Conservation (phyloP, 345 rosid species). For the Rhizophora apiculata region DNA sequence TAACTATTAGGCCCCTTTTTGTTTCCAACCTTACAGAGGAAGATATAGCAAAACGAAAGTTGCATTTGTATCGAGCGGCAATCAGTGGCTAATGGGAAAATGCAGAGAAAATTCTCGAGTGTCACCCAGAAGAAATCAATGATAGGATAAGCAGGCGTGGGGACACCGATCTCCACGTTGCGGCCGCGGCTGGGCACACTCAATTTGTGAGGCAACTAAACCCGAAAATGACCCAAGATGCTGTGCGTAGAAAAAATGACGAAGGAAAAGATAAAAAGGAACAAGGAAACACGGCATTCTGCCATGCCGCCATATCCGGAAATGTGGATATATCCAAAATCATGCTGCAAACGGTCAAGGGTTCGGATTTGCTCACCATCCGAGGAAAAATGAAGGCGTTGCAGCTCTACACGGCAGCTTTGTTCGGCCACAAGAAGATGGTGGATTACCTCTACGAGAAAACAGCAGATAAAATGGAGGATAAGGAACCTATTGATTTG, state of each 20-base stretch:
- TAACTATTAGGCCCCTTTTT: too few species aligned
- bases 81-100: constrained; percentile 11
- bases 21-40: not conserved
- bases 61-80: constrained; percentile 14
- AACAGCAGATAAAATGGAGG: not conserved
- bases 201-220: constrained; percentile 19
- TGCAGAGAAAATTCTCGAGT: not conserved
- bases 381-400: constrained; percentile 10
- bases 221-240: constrained; percentile 11
- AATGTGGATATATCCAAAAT: constrained; percentile 9
- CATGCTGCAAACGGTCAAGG: constrained; percentile 6
- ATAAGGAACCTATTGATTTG: constrained; percentile 6
- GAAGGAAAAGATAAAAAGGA: not conserved
- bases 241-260: not conserved
- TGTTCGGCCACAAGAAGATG: constrained; percentile 19
- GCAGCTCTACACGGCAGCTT: constrained; percentile 14
- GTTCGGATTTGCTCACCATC: constrained; percentile 5
- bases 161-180: constrained; percentile 25
- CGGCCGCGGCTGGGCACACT: constrained; percentile 21
- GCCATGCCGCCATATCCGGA: constrained; percentile 24
- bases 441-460: constrained; percentile 10
- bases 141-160: constrained; percentile 5
- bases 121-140: constrained; percentile 1
- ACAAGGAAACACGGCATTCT: constrained; percentile 19
- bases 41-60: not conserved